Percentiles rank a stretch among this genome's conserved stretches.
These are phyloP conservation scores for Penicillium sp. DNA, from an alignment of 2,329 filamentous ascomycete genomes.

Conservation along the genomic window DNA sequence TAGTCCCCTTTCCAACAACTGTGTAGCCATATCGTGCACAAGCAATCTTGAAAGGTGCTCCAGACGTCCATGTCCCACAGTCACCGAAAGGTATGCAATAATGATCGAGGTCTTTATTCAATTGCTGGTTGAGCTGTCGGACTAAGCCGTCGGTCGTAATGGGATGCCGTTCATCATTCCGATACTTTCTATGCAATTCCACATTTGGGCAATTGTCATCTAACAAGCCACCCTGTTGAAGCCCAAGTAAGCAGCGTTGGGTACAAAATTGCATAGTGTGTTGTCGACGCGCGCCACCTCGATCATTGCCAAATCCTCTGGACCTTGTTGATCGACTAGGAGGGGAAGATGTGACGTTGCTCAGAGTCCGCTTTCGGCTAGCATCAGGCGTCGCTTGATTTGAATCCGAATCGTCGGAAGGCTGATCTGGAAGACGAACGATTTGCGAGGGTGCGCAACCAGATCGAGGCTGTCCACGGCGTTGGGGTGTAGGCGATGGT, in stretches of 20 bases:
- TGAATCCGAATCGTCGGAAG: slow-evolving; percentile 14
- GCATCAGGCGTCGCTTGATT: slow-evolving; percentile 6
- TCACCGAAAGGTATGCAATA: slow-evolving; percentile 20
- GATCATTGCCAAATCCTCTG: neutral
- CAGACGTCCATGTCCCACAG: slow-evolving; percentile 18
- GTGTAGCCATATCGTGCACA: slow-evolving; percentile 24
- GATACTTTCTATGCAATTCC: slow-evolving; percentile 8
- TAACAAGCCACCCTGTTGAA: slow-evolving; percentile 15
- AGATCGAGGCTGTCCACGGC: slow-evolving; percentile 15
- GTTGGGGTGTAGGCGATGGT: slow-evolving; percentile 7
- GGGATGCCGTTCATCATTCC: slow-evolving; percentile 10
- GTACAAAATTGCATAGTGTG: slow-evolving; percentile 24
- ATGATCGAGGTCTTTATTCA: slow-evolving; percentile 25
- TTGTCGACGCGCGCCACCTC: slow-evolving; percentile 7
- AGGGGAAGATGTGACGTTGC: slow-evolving; percentile 22
- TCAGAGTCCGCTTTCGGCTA: slow-evolving; percentile 20
- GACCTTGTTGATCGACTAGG: slow-evolving; percentile 7
- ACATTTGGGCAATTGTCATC: slow-evolving; percentile 27
- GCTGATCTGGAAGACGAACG: slow-evolving; percentile 4
- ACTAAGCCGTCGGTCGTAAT: slow-evolving; percentile 17
- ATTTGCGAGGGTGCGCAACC: slow-evolving; percentile 14
- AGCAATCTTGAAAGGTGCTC: slow-evolving; percentile 28
- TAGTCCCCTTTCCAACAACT: slow-evolving; percentile 31
- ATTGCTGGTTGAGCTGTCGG: slow-evolving; percentile 19
- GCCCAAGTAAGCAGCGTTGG: slow-evolving; percentile 25